phyloP scores from a whole-genome alignment of 352 stramenopile species.

The Globisporangium takayamanum region DNA sequence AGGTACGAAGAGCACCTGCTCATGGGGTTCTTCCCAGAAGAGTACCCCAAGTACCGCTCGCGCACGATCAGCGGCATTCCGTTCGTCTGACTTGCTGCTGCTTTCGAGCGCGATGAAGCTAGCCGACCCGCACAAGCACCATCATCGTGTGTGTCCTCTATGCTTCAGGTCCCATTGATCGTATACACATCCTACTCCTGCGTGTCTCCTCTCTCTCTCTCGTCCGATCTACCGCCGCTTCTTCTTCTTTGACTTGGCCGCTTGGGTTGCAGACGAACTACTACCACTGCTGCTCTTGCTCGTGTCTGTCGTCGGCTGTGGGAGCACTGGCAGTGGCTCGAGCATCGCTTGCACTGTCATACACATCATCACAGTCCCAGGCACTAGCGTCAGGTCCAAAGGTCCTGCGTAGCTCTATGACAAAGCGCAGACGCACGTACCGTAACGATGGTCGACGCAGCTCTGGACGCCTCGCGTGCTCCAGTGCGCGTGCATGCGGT shows the following conservation, averaged over 20 bases:
- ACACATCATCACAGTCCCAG: background rate
- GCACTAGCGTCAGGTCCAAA: background rate
- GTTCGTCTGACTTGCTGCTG: constrained; percentile 53
- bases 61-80: constrained; percentile 91
- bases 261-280: constrained; percentile 18
- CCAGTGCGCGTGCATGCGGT: constrained; percentile 38
- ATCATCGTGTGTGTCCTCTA: background rate
- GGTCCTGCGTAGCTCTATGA: background rate
- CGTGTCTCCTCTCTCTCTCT: constrained; percentile 1
- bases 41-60: constrained; percentile 89
- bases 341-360: constrained; percentile 33
- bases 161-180: background rate
- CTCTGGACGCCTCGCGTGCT: constrained; percentile 23
- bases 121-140: background rate
- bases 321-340: constrained; percentile 23
- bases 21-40: constrained; percentile 84
- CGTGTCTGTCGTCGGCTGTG: constrained; percentile 7
- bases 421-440: constrained; percentile 17
- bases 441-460: constrained; percentile 44
- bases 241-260: constrained; percentile 47
- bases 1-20: constrained; percentile 92
- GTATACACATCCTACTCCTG: background rate
- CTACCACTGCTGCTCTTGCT: background rate
- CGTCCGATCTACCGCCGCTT: background rate
- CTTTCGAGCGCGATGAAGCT: background rate